Evolutionary conservation across 306 rosid species (phyloP).

Genomic region (Pyrus pyrifolia): DNA sequence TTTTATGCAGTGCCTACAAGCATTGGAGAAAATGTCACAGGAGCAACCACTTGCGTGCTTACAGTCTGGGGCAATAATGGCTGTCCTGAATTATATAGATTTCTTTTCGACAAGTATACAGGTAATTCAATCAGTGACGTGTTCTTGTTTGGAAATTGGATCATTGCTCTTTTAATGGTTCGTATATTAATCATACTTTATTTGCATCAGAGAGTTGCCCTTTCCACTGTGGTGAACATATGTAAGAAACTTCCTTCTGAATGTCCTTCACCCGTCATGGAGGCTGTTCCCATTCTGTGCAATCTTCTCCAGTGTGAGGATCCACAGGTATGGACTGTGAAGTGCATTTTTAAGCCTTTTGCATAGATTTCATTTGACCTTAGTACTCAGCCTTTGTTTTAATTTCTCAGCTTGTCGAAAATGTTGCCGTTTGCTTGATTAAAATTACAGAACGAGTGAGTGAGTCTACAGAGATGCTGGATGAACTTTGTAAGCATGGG

Average conservation of each 20-base stretch:
- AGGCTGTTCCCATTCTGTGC: slow-evolving; percentile 91
- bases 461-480: slow-evolving; percentile 66
- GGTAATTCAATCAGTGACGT: slow-evolving; percentile 37
- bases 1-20: slow-evolving; percentile 78
- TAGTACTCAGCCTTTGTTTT: slow-evolving; percentile 9
- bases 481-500: slow-evolving; percentile 79
- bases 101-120: slow-evolving; percentile 89
- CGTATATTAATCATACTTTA: background rate
- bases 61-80: slow-evolving; percentile 88
- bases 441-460: slow-evolving; percentile 68
- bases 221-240: slow-evolving; percentile 88
- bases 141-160: background rate
- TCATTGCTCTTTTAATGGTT: background rate
- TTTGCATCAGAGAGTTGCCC: slow-evolving; percentile 75
- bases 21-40: slow-evolving; percentile 92
- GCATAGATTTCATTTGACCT: slow-evolving; percentile 4
- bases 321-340: slow-evolving; percentile 54
- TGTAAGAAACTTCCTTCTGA: slow-evolving; percentile 93
- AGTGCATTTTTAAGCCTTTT: background rate
- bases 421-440: slow-evolving; percentile 71
- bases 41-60: slow-evolving; percentile 96
- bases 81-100: slow-evolving; percentile 75
- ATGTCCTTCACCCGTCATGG: slow-evolving; percentile 69
- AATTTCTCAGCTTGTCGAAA: slow-evolving; percentile 75
- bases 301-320: slow-evolving; percentile 94